Base-by-base conservation (phyloP, 2,329 filamentous ascomycete genomes). In the Bipolaris zeicola region DNA sequence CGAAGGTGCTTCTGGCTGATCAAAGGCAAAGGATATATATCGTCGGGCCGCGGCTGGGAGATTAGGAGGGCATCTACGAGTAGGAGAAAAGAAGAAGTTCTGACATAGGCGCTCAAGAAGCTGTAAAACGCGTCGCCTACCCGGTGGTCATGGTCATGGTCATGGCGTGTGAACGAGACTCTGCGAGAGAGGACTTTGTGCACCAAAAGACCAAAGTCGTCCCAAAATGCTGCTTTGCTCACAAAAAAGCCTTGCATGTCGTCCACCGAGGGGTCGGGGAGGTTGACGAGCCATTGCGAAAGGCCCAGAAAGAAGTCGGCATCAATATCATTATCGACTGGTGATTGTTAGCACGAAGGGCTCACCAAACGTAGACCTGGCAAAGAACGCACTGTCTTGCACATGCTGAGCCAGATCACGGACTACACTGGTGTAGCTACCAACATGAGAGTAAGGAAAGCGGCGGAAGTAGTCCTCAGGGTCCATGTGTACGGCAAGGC, bases 191-290 rank as follows among this genome's bases (percentile, higher is more conserved):
- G 50, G 16, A 76, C 42, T 46, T 66, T 71, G 48, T 63, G 60
- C 31, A 72, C 65, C 31, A 76, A 50, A 24, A 47, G 45, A 18
- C 65, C 62, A 10, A 76, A 66, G 14, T 74, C 70, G n/a, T 72
- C 68, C 74, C 74, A 77, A 49, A 76, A 75, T 1, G 44, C n/a
- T 6, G 55, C 49, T 52, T 69, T 70, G 50, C 64, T 59, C n/a
- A 64, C 37, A 45, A 68, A 77, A 56, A 71, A 71, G 44, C 47
- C 56, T 6, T 61, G 55, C 20, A 66, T 56, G 14, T 67, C 57
- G 14, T 67, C 57, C 5, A 48, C 39, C 2, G 64, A 58, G n/a
- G 57, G 64, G 6, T 67, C 61, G 43, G 72, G 72, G 18, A 74
- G 51, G 18, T 56, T 52, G 6, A 62, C 46, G n/a, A 76, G 67